Conservation (phyloP, 1,139 yeast species). For the Meyerozyma sp. region DNA sequence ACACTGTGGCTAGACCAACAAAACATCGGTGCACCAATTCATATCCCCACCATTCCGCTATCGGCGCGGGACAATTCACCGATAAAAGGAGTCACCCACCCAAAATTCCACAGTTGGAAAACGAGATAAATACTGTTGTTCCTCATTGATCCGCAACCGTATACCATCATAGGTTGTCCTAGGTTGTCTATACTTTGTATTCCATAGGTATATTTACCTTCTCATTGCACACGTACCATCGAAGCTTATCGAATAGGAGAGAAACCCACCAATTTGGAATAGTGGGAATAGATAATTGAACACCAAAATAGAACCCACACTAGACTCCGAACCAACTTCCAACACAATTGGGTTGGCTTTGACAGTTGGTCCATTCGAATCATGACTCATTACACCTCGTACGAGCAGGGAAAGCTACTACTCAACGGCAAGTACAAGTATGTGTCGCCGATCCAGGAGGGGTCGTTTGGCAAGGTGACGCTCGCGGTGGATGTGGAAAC, state of each 20-base stretch:
- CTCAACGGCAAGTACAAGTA: conserved; percentile 32
- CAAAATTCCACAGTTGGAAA: neutral
- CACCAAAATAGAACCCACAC: neutral
- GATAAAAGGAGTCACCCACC: neutral
- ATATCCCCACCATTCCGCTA: neutral
- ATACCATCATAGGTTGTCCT: too few relatives aligned
- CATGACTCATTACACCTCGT: conserved; percentile 23
- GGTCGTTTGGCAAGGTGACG: conserved; percentile 50
- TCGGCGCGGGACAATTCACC: neutral
- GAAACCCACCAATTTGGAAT: neutral
- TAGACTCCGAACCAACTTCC: conserved; percentile 4
- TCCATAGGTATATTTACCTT: too few relatives aligned
- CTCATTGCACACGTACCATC: neutral
- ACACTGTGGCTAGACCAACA: neutral
- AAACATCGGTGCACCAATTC: neutral
- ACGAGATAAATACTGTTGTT: neutral
- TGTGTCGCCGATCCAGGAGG: conserved; percentile 39
- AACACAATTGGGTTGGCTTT: too few relatives aligned
- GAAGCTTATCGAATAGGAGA: neutral
- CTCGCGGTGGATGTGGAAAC: conserved; percentile 34
- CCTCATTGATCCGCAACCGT: too few relatives aligned
- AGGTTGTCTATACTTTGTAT: too few relatives aligned
- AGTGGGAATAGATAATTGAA: neutral
- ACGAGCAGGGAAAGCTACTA: conserved; percentile 25
- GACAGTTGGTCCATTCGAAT: neutral